Evolutionary conservation across 345 rosid species (phyloP).

Genomic region (Melaleuca quinquenervia): DNA sequence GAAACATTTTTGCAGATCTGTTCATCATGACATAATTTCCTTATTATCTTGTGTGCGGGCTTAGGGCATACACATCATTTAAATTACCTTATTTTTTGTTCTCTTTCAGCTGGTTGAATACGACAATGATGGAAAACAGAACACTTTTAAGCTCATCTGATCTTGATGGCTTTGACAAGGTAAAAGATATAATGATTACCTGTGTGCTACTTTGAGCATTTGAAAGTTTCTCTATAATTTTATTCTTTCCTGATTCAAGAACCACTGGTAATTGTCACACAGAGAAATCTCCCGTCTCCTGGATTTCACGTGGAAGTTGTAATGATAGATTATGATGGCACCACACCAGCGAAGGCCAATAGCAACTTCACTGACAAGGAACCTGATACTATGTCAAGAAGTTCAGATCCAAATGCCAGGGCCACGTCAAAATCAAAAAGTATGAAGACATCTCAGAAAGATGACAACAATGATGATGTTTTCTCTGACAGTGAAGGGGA

Average conservation of each 20-base stretch:
- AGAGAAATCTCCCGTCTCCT: constrained; percentile 88
- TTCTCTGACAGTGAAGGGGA: constrained; percentile 82
- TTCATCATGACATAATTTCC: background rate
- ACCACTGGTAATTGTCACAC: constrained; percentile 1
- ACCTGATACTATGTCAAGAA: constrained; percentile 8
- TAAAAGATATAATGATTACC: constrained; percentile 4
- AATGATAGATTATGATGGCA: constrained; percentile 40
- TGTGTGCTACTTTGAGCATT: background rate
- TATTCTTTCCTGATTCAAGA: background rate
- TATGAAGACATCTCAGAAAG: constrained; percentile 10
- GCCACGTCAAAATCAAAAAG: constrained; percentile 2
- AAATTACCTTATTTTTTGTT: background rate
- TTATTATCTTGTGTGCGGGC: background rate
- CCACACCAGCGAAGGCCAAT: constrained; percentile 12
- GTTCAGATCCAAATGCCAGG: constrained; percentile 8
- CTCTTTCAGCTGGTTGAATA: constrained; percentile 74
- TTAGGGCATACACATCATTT: background rate
- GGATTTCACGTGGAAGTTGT: constrained; percentile 87
- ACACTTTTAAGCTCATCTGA: constrained; percentile 51
- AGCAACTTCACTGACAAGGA: constrained; percentile 4
- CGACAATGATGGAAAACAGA: constrained; percentile 76
- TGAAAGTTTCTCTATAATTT: background rate
- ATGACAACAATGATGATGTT: constrained; percentile 51
- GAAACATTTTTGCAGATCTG: background rate
- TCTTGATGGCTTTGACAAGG: constrained; percentile 92